A percentile compares a stretch with the other conserved stretches of the same genome.
Evolutionary conservation across 495 filamentous ascomycete genomes (phyloP).

Genomic region (Penicillium waksmanii): DNA sequence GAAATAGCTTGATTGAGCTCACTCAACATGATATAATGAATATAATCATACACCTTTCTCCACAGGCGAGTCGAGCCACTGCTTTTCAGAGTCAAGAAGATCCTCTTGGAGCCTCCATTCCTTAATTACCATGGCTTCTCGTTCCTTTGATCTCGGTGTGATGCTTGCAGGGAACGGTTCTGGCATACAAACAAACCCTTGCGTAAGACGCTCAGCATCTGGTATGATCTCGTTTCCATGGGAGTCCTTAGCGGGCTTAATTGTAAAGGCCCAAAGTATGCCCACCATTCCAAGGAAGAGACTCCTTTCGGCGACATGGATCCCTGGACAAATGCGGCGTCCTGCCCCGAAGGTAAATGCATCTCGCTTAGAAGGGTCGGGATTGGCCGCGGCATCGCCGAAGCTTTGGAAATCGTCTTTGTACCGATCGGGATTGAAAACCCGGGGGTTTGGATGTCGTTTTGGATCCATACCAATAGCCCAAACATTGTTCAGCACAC

Average conservation of each 20-base stretch:
- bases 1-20: too few relatives aligned
- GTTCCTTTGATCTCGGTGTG: slow-evolving; percentile 32
- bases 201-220: slow-evolving; percentile 29
- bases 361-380: slow-evolving; percentile 39
- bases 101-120: slow-evolving; percentile 32
- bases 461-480: slow-evolving; percentile 48
- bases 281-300: slow-evolving; percentile 54
- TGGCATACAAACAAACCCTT: slow-evolving; percentile 48
- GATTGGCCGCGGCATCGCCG: slow-evolving; percentile 44
- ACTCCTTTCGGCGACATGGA: slow-evolving; percentile 40
- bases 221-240: slow-evolving; percentile 22
- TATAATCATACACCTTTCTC: not conserved
- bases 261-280: slow-evolving; percentile 59
- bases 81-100: slow-evolving; percentile 23
- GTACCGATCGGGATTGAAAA: slow-evolving; percentile 60
- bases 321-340: slow-evolving; percentile 35
- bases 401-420: slow-evolving; percentile 25
- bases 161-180: slow-evolving; percentile 37
- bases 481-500: slow-evolving; percentile 51
- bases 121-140: slow-evolving; percentile 34
- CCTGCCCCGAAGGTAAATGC: slow-evolving; percentile 36
- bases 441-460: slow-evolving; percentile 51
- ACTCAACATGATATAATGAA: too few relatives aligned
- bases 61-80: slow-evolving; percentile 22
- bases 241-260: slow-evolving; percentile 18